phyloP scores from a whole-genome alignment of 176 grass and related monocot species.

The Phoenix roebelenii region DNA sequence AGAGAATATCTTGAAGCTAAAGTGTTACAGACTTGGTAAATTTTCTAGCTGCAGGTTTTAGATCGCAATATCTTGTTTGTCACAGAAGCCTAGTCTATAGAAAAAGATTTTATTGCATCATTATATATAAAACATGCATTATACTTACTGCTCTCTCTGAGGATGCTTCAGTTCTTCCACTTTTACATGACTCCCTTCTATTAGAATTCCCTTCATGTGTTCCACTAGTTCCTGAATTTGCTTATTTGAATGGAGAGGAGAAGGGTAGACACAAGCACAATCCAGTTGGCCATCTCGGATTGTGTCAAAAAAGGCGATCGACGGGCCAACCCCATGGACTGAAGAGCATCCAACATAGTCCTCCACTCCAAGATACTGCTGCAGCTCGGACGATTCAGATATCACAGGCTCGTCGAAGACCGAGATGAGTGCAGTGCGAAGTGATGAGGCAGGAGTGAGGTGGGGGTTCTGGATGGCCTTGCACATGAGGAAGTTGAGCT shows the following conservation, averaged over 20 bases:
- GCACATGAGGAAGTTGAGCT: slow-evolving; percentile 81
- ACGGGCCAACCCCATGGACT: slow-evolving; percentile 66
- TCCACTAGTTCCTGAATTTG: slow-evolving; percentile 48
- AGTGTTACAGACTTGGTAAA: too few relatives aligned
- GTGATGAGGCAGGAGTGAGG: slow-evolving; percentile 48
- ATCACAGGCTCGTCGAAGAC: slow-evolving; percentile 69
- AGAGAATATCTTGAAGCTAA: too few relatives aligned
- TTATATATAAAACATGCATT: too few relatives aligned
- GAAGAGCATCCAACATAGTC: slow-evolving; percentile 56
- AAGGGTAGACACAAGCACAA: slow-evolving; percentile 54
- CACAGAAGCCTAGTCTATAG: too few relatives aligned
- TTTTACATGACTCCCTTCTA: slow-evolving; percentile 20
- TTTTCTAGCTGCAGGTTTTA: too few relatives aligned
- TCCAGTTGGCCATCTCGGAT: slow-evolving; percentile 57
- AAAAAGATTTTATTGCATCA: too few relatives aligned
- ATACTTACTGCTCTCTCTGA: too few relatives aligned
- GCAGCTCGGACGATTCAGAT: slow-evolving; percentile 16
- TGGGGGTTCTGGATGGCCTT: slow-evolving; percentile 72
- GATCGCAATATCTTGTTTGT: too few relatives aligned
- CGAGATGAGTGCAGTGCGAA: slow-evolving; percentile 61
- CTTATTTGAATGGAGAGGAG: slow-evolving; percentile 76
- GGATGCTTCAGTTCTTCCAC: slow-evolving; percentile 7
- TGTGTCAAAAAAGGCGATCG: slow-evolving; percentile 57
- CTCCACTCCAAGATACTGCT: slow-evolving; percentile 45
- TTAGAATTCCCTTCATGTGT: slow-evolving; percentile 47